Conservation (phyloP, 2,329 filamentous ascomycete species). For the Trichoderma endophyticum region DNA sequence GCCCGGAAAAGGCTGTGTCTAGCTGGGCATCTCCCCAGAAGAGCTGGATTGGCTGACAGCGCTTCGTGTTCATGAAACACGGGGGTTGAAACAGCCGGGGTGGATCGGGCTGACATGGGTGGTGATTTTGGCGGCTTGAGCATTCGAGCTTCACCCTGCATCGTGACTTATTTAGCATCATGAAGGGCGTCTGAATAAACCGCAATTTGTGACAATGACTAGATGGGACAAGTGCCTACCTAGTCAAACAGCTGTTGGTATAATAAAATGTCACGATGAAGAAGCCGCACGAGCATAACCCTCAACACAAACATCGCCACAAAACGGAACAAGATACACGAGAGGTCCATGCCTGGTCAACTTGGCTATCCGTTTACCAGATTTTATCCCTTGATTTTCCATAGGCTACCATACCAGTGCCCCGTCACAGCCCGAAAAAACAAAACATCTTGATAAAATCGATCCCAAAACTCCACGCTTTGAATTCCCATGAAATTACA, state of each 20-base stretch:
- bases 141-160: not conserved
- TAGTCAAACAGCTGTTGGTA: not conserved
- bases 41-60: not conserved
- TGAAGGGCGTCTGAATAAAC: not conserved
- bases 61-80: not conserved
- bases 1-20: not conserved
- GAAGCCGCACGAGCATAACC: not conserved
- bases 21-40: not conserved
- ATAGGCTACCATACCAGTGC: not conserved
- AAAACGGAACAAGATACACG: not conserved
- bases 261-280: not conserved
- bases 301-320: not conserved
- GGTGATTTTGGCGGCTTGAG: not conserved
- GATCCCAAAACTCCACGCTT: slow-evolving; percentile 2
- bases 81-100: slow-evolving; percentile 1
- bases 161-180: not conserved
- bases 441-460: not conserved
- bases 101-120: not conserved
- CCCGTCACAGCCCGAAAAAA: not conserved
- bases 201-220: not conserved
- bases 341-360: not conserved
- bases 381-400: not conserved
- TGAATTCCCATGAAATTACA: not conserved
- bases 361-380: not conserved
- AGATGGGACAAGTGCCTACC: not conserved